Base-by-base conservation (phyloP, 1,284 basidiomycete species). In the Austroboletus niveus region DNA sequence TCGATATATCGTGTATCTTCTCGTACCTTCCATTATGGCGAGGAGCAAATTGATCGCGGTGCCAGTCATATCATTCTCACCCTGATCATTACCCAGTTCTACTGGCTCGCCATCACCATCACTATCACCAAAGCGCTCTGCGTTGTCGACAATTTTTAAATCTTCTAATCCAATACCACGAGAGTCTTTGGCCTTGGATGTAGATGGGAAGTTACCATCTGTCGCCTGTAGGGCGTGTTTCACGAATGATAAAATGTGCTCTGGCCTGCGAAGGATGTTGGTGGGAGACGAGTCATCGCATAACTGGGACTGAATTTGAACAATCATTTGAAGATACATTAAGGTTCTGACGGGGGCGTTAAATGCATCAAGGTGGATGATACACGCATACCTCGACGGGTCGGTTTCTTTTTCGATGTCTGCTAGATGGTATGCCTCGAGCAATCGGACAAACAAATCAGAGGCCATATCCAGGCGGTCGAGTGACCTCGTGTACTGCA, bases 11-110 rank as follows among this genome's bases (percentile, higher is more conserved):
- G 4, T 38, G 27, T 36, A 50, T 20, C 5, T 52, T 48, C 0
- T 3, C 64, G 48, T 59, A 91, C 92, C 87, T 82, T 95, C 92
- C 22, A 95, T 75, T 24, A 92, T 78, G 1, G 92, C 85, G 4
- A 95, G 78, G 11, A 96, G 72, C 1, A 95, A 69, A 55, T 85
- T 87, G 15, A 94, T 69, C 5, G 90, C 83, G 0, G 92, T 94
- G 53, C 83, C 80, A 1, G 79, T 75, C 74, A 94, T 81, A 54
- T 87, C 79, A 52, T 89, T 78, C 56, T 81, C 76, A 11, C 71
- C 66, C 44, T 48, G 45, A 22, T 55, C 49, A 20, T 17, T n/a
- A 12, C 24, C 34, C n/a, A 62, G 14, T 45, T 44, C 66, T 41
- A 65, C 75, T 4, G 69, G 68, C 22, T 73, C 75, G 54, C 87